phyloP scores from a whole-genome alignment of 2,329 filamentous ascomycete species.

The Colletotrichum truncatum region DNA sequence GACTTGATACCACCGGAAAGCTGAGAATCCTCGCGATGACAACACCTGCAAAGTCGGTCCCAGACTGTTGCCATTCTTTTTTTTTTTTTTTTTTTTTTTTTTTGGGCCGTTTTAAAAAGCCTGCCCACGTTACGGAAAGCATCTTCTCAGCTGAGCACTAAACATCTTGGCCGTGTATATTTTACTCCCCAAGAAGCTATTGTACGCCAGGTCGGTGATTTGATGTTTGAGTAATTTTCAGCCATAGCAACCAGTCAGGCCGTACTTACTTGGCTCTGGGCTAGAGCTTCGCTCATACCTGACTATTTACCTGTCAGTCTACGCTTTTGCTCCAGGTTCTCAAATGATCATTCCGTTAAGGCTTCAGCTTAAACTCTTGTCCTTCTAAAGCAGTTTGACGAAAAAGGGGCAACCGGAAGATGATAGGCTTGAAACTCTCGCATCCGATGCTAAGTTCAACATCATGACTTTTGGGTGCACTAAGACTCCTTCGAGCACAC shows the following conservation, averaged over 20 bases:
- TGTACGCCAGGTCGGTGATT: constrained; percentile 47
- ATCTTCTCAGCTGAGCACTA: constrained; percentile 53
- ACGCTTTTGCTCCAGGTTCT: neutral
- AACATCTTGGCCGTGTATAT: constrained; percentile 49
- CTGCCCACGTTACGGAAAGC: constrained; percentile 32
- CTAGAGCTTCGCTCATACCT: constrained; percentile 55
- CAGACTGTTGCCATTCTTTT: constrained; percentile 55
- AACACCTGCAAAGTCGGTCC: constrained; percentile 57
- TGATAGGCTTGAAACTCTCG: constrained; percentile 47
- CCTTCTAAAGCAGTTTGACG: too few relatives aligned
- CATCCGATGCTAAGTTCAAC: constrained; percentile 42
- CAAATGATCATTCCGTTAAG: too few relatives aligned
- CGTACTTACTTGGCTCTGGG: constrained; percentile 37
- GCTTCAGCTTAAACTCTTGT: too few relatives aligned
- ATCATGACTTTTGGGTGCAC: constrained; percentile 44
- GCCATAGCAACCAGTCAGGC: constrained; percentile 46
- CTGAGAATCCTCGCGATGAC: constrained; percentile 51
- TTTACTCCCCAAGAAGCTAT: constrained; percentile 52
- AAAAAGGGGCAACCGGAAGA: too few relatives aligned
- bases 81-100: constrained; percentile 49
- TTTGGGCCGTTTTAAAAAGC: constrained; percentile 49
- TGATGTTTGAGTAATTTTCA: constrained; percentile 40
- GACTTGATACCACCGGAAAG: constrained; percentile 48
- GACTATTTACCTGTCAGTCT: constrained; percentile 42
- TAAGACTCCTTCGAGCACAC: constrained; percentile 32